Evolutionary conservation across 768 basidiomycete species (phyloP), one percentile per base, ranked within the genome.

Genomic region (Lyophyllum semitale): DNA sequence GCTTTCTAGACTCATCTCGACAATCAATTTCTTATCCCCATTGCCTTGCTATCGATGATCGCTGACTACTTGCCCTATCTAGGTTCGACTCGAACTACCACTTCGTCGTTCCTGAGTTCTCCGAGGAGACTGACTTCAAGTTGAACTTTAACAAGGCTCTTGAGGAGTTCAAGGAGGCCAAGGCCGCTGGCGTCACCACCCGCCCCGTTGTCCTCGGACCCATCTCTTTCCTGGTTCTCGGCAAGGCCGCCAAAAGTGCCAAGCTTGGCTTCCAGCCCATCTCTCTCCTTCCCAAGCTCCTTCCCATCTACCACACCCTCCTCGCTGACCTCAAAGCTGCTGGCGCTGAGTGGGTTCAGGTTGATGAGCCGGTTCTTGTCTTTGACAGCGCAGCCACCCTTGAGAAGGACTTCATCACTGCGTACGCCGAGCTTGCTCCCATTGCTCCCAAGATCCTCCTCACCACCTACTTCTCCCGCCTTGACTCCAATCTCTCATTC

Each of bases 81-180:
- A 95, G 93, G 94, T 96, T 95, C 72, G 94, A 97, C 77, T 95
- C 93, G 48, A 98, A 97, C 85, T 98, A 97, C 81, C 95, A 98
- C 80, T 95, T 88, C 69, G 95, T 98, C 73, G 97, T 98, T 56
- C 95, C 95, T 53, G 97, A 97, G 77, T 85, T 97, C 74, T 91
- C 91, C 8, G 89, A 92, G 50, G 78, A 83, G 66, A 91, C 88
- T 27, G 87, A 96, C 62, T 98, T 98, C 86, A 94, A 96, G 77
- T 80, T 99, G 70, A 84, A 89, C 78, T 88, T 87, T 78, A 96
- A 96, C 89, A 97, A 98, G 82, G 86, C 90, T 44, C 84, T 98
- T 57, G 87, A 88, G 66, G 93, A 97, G 71, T 98, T 84, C 81
- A 86, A 89, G 60, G 97, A 99, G 79, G 97, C 97, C 54, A 88